Percentiles rank a stretch among this genome's conserved stretches.
phyloP scores from a whole-genome alignment of 768 basidiomycete genomes.

The Polyporus arcularius region DNA sequence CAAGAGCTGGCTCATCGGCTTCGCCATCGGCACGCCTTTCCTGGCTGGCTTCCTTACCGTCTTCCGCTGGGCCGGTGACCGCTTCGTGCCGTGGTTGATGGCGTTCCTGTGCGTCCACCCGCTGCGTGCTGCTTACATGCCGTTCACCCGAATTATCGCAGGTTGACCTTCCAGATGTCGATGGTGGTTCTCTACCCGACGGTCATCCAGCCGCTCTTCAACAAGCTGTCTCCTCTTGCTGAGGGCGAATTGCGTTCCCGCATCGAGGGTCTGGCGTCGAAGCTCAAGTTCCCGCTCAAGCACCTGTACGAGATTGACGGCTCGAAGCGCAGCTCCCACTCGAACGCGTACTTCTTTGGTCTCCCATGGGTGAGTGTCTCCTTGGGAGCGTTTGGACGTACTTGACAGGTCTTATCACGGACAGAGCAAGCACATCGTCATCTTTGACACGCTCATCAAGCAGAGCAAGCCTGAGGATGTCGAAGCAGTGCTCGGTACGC shows the following conservation, averaged over 20 bases:
- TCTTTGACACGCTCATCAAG: slow-evolving; percentile 96
- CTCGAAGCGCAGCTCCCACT: slow-evolving; percentile 92
- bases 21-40: slow-evolving; percentile 81
- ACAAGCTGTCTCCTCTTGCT: slow-evolving; percentile 88
- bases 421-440: slow-evolving; percentile 91
- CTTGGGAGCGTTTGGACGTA: too few relatives aligned
- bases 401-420: too few relatives aligned
- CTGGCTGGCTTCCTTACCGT: slow-evolving; percentile 85
- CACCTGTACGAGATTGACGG: slow-evolving; percentile 98
- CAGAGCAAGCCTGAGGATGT: slow-evolving; percentile 90
- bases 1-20: slow-evolving; percentile 75
- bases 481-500: slow-evolving; percentile 84
- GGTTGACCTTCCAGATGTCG: slow-evolving; percentile 78
- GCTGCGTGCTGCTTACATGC: background rate
- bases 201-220: slow-evolving; percentile 94
- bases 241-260: slow-evolving; percentile 74
- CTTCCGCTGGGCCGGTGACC: slow-evolving; percentile 91
- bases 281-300: slow-evolving; percentile 91
- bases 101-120: slow-evolving; percentile 70
- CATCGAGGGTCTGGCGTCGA: slow-evolving; percentile 75
- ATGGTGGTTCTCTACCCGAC: slow-evolving; percentile 85
- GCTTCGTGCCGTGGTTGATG: slow-evolving; percentile 94
- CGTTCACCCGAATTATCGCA: slow-evolving; percentile 29
- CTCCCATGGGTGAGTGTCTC: slow-evolving; percentile 75
- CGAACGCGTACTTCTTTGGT: slow-evolving; percentile 98